Evolutionary conservation across 768 basidiomycete species (phyloP).

Genomic region (Mycena capillaripes): DNA sequence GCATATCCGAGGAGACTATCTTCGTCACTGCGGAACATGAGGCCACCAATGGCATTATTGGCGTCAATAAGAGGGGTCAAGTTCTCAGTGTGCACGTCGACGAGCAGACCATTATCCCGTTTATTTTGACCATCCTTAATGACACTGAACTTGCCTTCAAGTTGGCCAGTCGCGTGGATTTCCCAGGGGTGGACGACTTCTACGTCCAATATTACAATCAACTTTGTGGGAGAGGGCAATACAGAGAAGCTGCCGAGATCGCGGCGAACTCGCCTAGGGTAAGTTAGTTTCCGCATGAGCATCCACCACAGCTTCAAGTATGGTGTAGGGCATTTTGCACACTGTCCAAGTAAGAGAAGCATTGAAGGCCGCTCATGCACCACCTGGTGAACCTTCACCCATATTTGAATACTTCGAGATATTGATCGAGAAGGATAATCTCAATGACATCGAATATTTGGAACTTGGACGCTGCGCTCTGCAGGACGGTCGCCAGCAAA

Average conservation of each 20-base stretch:
- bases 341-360: conserved; percentile 96
- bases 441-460: conserved; percentile 95
- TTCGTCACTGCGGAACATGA: conserved; percentile 99
- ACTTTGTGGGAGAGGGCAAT: conserved; percentile 91
- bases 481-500: conserved; percentile 95
- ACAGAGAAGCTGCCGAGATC: conserved; percentile 94
- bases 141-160: conserved; percentile 99
- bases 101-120: conserved; percentile 95
- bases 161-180: conserved; percentile 93
- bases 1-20: conserved; percentile 99
- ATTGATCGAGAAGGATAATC: conserved; percentile 96
- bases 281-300: conserved; percentile 40
- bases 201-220: conserved; percentile 96
- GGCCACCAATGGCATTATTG: conserved; percentile 94
- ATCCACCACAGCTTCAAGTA: conserved; percentile 20
- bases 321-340: conserved; percentile 87
- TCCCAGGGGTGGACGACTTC: conserved; percentile 97
- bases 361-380: conserved; percentile 95
- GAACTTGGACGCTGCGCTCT: conserved; percentile 98
- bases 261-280: conserved; percentile 97
- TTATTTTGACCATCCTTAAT: conserved; percentile 93
- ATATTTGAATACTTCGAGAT: conserved; percentile 99
- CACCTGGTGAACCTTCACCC: conserved; percentile 91
- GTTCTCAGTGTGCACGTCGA: conserved; percentile 97
- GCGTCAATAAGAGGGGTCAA: conserved; percentile 99